Base-by-base conservation (phyloP, 1,284 basidiomycete genomes). In the Cryptococcus amylolentus region DNA sequence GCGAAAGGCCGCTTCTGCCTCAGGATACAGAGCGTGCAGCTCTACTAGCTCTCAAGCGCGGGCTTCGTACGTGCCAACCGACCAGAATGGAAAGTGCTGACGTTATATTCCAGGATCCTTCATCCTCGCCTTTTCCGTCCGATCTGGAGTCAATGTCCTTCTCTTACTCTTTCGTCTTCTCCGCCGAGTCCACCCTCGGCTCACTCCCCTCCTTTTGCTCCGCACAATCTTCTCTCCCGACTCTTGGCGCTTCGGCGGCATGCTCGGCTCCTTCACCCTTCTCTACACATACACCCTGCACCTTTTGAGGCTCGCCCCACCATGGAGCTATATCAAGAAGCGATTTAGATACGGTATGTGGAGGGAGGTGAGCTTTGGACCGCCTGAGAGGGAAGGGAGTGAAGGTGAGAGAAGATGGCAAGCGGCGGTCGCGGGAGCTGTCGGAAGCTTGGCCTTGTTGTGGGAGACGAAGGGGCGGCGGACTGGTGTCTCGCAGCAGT, bases 211-310 rank as follows among this genome's bases (percentile, higher is more conserved):
- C 4, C 69, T 89, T 27, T 80, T 94, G 46, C 83, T 86, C 1
- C 85, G 83, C 74, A 90, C 90, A 0, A 78, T 94, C 40, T 87
- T 94, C 64, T 91, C 90, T 0, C 65, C 79, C 46, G 91, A 93
- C 67, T 86, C 88, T 0, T 82, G 87, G 67, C 81, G 91, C 31
- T 92, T 93, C 60, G 88, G 86, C 7, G 84, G 85, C 0, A 93
- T 92, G 89, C 80, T 95, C 35, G 90, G 87, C 3, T 84, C 87
- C 0, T 92, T 91, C 66, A 88, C 88, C 7, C 83, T 86, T 13
- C 67, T 91, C 16, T 90, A 94, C 79, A 93, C 90, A 64, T 83
- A 87, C 66, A 81, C 91, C 26, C 81, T 93, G 7, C 94, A 95
- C 67, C 80, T 86, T 0, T 82, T 96, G 2, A 89, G 91, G 0